Percentiles rank a stretch among this genome's conserved stretches.
Evolutionary conservation across 495 filamentous ascomycete species (phyloP).

Genomic region (Annulohypoxylon maeteangense): DNA sequence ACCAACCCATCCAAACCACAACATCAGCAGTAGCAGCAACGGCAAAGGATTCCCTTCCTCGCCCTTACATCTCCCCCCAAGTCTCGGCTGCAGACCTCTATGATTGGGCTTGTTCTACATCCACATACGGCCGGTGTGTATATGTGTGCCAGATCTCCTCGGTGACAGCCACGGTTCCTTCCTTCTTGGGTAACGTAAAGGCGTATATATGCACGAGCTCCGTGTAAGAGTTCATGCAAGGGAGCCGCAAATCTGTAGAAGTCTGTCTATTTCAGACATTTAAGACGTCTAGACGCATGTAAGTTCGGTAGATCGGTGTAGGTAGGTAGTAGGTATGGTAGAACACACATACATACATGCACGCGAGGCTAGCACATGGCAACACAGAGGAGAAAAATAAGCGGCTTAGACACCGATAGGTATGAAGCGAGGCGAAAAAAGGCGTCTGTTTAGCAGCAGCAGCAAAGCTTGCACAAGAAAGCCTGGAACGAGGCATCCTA

Average conservation of each 20-base stretch:
- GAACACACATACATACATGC: background rate
- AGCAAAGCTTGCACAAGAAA: slow-evolving; percentile 14
- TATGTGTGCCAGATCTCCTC: background rate
- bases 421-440: slow-evolving; percentile 3
- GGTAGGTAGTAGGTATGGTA: background rate
- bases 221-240: slow-evolving; percentile 14
- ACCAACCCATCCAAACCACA: background rate
- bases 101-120: slow-evolving; percentile 3
- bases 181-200: background rate
- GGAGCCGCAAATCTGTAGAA: slow-evolving; percentile 15
- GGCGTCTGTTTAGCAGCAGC: background rate
- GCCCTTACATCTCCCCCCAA: background rate
- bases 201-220: too few relatives aligned
- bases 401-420: background rate
- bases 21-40: too few relatives aligned
- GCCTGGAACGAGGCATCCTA: slow-evolving; percentile 16
- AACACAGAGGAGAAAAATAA: background rate
- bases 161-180: background rate
- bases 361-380: slow-evolving; percentile 4
- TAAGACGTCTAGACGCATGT: background rate
- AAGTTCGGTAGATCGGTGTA: background rate
- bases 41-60: background rate
- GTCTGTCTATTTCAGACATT: background rate
- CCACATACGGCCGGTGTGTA: background rate
- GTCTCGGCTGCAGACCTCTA: background rate